Evolutionary conservation across 2,329 filamentous ascomycete genomes (phyloP).

Genomic region (Teratosphaeria epicoccoides): DNA sequence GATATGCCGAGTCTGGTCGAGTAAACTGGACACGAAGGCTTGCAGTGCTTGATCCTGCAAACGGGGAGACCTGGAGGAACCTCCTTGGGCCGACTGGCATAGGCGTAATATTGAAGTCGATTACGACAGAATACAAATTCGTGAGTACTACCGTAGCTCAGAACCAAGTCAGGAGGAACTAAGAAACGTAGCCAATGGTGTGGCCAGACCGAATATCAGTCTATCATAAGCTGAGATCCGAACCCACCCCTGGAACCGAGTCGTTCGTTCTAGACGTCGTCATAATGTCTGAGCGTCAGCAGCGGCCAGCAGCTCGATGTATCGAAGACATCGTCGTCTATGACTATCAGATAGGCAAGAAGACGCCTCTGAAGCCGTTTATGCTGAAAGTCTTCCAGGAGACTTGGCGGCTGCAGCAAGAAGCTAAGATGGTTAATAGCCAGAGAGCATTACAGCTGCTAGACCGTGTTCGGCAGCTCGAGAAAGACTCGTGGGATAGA

Average conservation of each 20-base stretch:
- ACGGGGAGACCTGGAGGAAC: slow-evolving; percentile 55
- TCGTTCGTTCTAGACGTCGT: slow-evolving; percentile 51
- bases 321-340: slow-evolving; percentile 72
- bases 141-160: slow-evolving; percentile 39
- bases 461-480: slow-evolving; percentile 49
- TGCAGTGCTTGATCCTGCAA: slow-evolving; percentile 49
- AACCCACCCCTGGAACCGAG: slow-evolving; percentile 40
- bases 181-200: slow-evolving; percentile 58
- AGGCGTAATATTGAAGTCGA: slow-evolving; percentile 69
- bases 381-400: slow-evolving; percentile 50
- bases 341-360: slow-evolving; percentile 53
- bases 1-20: slow-evolving; percentile 71
- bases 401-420: slow-evolving; percentile 52
- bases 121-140: slow-evolving; percentile 79
- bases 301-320: slow-evolving; percentile 61
- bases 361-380: slow-evolving; percentile 48
- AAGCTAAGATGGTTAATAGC: slow-evolving; percentile 44
- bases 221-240: slow-evolving; percentile 60
- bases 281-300: slow-evolving; percentile 65
- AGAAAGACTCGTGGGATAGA: slow-evolving; percentile 64
- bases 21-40: slow-evolving; percentile 70
- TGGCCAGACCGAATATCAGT: slow-evolving; percentile 76
- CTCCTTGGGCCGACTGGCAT: slow-evolving; percentile 55
- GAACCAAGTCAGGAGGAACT: background rate
- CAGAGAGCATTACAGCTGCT: slow-evolving; percentile 47